These are phyloP conservation scores for Solanum lycopersicoides DNA, from an alignment of 257 asterid species.

Conservation along the genomic window DNA sequence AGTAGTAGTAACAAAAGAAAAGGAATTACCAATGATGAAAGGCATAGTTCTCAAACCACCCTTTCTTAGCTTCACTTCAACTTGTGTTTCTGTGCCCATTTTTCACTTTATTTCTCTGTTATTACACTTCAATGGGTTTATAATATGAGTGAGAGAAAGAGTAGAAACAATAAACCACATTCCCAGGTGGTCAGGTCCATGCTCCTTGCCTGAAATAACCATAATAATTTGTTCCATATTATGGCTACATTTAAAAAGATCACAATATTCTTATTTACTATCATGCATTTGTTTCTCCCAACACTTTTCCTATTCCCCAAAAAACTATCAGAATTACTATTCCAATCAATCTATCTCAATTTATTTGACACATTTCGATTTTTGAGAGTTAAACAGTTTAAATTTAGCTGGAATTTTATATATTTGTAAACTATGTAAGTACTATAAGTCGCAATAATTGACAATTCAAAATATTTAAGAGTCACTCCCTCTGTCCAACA, in stretches of 20 bases:
- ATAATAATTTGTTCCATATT: not conserved
- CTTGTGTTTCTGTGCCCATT: not conserved
- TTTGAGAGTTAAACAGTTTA: no score
- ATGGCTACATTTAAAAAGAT: not conserved
- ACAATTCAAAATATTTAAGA: no score
- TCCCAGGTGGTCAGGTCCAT: not conserved
- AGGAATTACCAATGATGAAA: not conserved
- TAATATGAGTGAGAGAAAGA: not conserved
- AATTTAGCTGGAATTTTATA: no score
- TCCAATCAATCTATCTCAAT: not conserved
- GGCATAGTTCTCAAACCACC: not conserved
- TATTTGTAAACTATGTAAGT: no score
- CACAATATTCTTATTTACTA: no score
- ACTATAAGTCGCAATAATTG: not conserved
- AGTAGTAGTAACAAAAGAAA: no score
- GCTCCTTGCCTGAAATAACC: not conserved
- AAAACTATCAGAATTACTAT: not conserved
- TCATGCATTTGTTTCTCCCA: not conserved
- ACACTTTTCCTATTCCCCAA: not conserved
- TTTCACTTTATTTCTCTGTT: not conserved
- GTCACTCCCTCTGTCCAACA: no score
- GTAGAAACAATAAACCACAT: not conserved
- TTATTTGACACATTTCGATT: rapidly evolving
- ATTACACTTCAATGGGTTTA: not conserved
- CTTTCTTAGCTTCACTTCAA: not conserved